Evolutionary conservation across 148 eudicot species (phyloP).

Genomic region (Rhododendron vialii): DNA sequence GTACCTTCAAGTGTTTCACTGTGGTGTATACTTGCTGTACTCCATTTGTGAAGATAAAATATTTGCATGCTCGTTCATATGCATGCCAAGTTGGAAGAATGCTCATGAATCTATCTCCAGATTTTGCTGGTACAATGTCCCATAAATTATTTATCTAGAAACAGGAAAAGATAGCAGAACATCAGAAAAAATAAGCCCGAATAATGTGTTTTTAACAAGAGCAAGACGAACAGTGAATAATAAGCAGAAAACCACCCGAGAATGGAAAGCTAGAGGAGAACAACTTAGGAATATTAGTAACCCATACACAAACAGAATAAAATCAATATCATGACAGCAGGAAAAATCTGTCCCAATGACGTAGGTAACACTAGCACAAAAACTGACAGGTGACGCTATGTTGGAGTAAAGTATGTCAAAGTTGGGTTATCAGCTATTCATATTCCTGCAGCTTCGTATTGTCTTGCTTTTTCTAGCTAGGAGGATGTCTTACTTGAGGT

Average conservation of each 20-base stretch:
- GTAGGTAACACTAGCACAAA: background rate
- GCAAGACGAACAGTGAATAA: background rate
- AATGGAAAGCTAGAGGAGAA: background rate
- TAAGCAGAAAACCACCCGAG: background rate
- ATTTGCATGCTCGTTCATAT: constrained; percentile 85
- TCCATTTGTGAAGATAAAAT: constrained; percentile 68
- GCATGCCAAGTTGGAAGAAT: constrained; percentile 99
- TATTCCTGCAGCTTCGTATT: background rate
- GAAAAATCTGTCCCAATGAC: background rate
- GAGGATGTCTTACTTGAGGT: background rate
- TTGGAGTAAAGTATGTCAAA: too few species aligned
- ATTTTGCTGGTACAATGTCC: constrained; percentile 69
- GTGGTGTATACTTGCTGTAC: constrained; percentile 77
- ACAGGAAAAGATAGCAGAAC: background rate
- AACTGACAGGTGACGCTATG: too few species aligned
- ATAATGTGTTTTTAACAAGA: background rate
- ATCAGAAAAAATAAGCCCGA: background rate
- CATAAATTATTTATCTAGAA: constrained; percentile 62
- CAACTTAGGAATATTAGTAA: too few species aligned
- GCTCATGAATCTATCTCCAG: constrained; percentile 83
- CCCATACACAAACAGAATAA: background rate
- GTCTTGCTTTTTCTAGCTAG: background rate
- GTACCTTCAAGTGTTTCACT: constrained; percentile 68
- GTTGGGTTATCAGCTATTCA: background rate
- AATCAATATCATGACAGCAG: background rate